Evolutionary conservation across 441 rosid species (phyloP), one percentile per base, ranked within the genome.

Genomic region (Rhodomyrtus psidioides): DNA sequence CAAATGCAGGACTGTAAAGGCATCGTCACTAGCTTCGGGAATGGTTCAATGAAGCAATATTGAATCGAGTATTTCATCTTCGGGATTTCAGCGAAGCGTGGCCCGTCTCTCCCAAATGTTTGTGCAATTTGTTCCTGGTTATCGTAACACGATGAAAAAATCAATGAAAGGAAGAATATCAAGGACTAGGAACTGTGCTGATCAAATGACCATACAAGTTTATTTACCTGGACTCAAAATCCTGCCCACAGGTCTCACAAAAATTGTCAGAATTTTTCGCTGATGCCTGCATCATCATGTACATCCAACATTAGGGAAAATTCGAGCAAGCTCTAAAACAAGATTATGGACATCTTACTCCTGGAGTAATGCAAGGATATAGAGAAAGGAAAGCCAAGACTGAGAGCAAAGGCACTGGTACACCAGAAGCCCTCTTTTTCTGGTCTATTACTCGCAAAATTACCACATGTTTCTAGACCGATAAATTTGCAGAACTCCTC

Each of bases 211-310:
- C 16, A 39, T 10, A 39, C 23, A 70, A 82, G 28, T 15, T 19
- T n/a, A 46, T 76, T 76, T 85, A 97, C 99, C 98, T 93, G 46
- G 99, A 93, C 75, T 93, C 98, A 83, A 95, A 97, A 86, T 95
- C 99, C 89, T 94, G 96, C 70, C 95, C 98, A 53, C 99, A 97
- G 84, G 90, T 91, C 83, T 95, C 98, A 24, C 99, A 97, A 26
- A 84, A 53, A 89, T 94, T 92, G 88, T 92, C 88, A 81, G 91
- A 85, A 88, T 91, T 89, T 90, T 94, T 96, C 0, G 90, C 9
- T 44, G 91, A 60, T 60, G 91, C 95, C 99, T 97, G 96, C 89
- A 82, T 86, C 70, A 65, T 65, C 28, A 87, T 51, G 79, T 24
- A 6, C 6, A 70, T 70, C 49, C 79, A 39, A 21, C 24, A 39